Base-by-base conservation (phyloP, 352 stramenopile genomes). In the Phytophthora citrophthora region DNA sequence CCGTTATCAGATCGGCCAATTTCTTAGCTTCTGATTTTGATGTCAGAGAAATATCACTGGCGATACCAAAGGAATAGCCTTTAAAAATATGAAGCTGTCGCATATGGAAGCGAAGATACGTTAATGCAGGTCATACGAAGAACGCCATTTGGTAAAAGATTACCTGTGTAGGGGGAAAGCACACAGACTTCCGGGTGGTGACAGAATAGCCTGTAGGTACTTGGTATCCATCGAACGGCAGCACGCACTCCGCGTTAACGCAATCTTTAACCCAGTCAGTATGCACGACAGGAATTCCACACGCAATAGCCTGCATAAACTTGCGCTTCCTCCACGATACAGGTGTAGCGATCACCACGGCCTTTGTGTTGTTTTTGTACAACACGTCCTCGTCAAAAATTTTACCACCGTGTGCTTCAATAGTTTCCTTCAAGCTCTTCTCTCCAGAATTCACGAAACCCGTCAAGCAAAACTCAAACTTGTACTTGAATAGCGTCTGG, bases 241-340 rank as follows among this genome's bases (percentile, higher is more conserved):
- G 41, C n/a, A 84, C 55, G 27, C 70, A 43, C 1, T 67, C 70
- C n/a, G 60, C 58, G 34, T 77, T 74, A 43, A 88, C 81, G 47
- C 87, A 93, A 46, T 72, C 72, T 24, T 85, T 78, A 11, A 95
- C 77, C 87, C 87, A 95, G 41, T 93, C 87, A 0, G 87, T 82
- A 64, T 95, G 87, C 15, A 95, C 70, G 3, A 95, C 81, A 12
- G 87, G 83, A 15, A 95, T 90, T n/a, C 84, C 83, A 57, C 77
- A 90, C n/a, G 81, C 81, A 49, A 95, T 48, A 5, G 87, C 87
- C 57, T 86, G 80, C 70, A 91, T 86, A 63, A 92, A 91, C 72
- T 95, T 95, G 36, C 81, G 75, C 24, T 92, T 92, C 15, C 87
- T 79, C 80, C 83, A 93, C 6, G 84, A 85, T 15, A 90, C 72